Conservation (phyloP, 805 yeast genomes). For the Yamadazyma laniorum region DNA sequence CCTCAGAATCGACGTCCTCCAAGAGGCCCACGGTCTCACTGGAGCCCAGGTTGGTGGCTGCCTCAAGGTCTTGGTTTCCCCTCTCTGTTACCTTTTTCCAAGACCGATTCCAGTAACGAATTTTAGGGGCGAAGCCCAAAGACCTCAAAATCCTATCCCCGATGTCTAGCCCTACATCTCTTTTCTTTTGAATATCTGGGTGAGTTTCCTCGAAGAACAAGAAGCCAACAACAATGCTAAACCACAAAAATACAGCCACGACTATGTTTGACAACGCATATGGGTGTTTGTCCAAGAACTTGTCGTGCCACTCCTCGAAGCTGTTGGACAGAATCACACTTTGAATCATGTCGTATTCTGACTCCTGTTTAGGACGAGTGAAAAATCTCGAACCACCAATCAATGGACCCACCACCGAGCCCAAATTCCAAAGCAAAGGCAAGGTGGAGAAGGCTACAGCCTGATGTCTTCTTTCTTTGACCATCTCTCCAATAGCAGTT, state of each 20-base stretch:
- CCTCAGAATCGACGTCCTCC: constrained; percentile 6
- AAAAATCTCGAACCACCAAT: constrained; percentile 51
- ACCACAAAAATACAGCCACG: constrained; percentile 26
- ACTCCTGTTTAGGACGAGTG: constrained; percentile 38
- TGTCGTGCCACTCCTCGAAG: constrained; percentile 19
- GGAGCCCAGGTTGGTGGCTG: background rate
- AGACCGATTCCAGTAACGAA: constrained; percentile 28
- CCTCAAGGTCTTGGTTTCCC: background rate
- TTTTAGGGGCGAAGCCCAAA: constrained; percentile 26
- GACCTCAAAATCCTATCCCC: constrained; percentile 31
- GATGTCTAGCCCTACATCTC: constrained; percentile 33
- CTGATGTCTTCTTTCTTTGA: constrained; percentile 55
- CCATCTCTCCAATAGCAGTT: constrained; percentile 61
- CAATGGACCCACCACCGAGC: constrained; percentile 60
- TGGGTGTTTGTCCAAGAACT: constrained; percentile 30
- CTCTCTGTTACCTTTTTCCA: background rate
- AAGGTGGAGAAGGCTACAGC: constrained; percentile 61
- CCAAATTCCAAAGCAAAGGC: constrained; percentile 62
- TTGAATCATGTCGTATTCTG: constrained; percentile 1
- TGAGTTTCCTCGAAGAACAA: constrained; percentile 41
- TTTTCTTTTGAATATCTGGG: constrained; percentile 18
- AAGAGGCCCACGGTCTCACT: constrained; percentile 1
- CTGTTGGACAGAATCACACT: background rate
- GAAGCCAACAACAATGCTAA: constrained; percentile 28
- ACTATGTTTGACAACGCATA: constrained; percentile 40